Percentiles rank a stretch among this genome's conserved stretches.
These are phyloP conservation scores for Chlamydomonas sp. DNA, from an alignment of 139 green algal genomes.

Conservation along the genomic window DNA sequence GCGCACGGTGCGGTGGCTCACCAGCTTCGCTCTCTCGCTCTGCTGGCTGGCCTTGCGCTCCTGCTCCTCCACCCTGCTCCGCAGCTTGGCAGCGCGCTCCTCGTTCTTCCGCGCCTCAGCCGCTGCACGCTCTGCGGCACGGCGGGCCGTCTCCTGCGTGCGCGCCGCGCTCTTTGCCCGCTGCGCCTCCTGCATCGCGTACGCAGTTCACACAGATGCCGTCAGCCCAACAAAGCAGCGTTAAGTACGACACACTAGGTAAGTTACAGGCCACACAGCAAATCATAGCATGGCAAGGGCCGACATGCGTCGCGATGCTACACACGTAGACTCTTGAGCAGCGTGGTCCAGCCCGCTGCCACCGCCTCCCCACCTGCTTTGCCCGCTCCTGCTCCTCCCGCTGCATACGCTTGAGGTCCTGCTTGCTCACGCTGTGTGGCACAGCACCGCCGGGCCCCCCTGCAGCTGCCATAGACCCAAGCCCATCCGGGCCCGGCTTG, in stretches of 20 bases:
- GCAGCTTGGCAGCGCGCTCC: background rate
- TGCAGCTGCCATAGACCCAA: background rate
- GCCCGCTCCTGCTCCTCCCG: constrained; percentile 11
- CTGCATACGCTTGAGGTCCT: constrained; percentile 24
- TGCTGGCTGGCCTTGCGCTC: background rate
- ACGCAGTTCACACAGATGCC: background rate
- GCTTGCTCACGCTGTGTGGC: background rate
- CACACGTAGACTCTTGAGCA: too few relatives aligned
- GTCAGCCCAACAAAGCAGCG: background rate
- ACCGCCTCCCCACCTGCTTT: constrained; percentile 20
- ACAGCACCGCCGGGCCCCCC: too few relatives aligned
- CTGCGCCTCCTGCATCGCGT: constrained; percentile 18
- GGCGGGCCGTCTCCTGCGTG: background rate
- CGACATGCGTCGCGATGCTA: too few relatives aligned
- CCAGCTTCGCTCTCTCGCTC: constrained; percentile 1
- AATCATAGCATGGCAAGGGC: too few relatives aligned
- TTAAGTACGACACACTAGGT: too few relatives aligned
- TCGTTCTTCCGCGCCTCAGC: constrained; percentile 6
- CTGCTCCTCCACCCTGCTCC: background rate
- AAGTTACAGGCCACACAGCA: too few relatives aligned
- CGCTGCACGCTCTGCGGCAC: background rate
- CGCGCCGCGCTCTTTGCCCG: constrained; percentile 1
- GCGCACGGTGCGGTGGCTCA: background rate
- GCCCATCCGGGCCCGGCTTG: background rate
- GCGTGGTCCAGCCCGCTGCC: too few relatives aligned